Evolutionary conservation across 768 basidiomycete genomes (phyloP).

Genomic region (Lactifluus piperatus): DNA sequence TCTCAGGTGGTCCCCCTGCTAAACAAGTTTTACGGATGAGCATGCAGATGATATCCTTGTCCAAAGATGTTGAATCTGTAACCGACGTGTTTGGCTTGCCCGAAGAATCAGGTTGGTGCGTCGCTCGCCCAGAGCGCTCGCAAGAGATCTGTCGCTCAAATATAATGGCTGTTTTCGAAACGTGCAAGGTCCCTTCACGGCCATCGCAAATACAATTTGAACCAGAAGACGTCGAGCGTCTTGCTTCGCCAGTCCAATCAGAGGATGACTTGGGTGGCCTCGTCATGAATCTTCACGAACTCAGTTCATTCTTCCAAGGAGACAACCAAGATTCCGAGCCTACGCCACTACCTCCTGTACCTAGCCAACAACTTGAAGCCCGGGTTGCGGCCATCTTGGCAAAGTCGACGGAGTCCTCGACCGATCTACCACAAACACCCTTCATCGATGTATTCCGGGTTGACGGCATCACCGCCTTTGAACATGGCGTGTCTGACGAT

Average conservation of each 20-base stretch:
- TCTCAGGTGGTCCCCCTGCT: slow-evolving; percentile 67
- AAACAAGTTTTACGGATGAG: slow-evolving; percentile 90
- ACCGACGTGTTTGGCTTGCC: slow-evolving; percentile 78
- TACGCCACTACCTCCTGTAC: slow-evolving; percentile 29
- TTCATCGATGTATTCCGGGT: slow-evolving; percentile 71
- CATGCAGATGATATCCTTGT: slow-evolving; percentile 50
- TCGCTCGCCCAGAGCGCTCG: slow-evolving; percentile 55
- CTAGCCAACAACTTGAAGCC: slow-evolving; percentile 60
- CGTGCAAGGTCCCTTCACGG: slow-evolving; percentile 61
- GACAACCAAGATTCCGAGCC: slow-evolving; percentile 18
- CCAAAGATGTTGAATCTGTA: slow-evolving; percentile 41
- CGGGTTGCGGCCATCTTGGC: slow-evolving; percentile 77
- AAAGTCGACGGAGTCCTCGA: slow-evolving; percentile 53
- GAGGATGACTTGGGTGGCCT: slow-evolving; percentile 71
- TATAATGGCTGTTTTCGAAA: slow-evolving; percentile 78
- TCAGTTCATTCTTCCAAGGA: slow-evolving; percentile 66
- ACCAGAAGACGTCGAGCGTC: slow-evolving; percentile 43
- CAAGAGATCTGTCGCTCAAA: slow-evolving; percentile 64
- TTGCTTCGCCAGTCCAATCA: slow-evolving; percentile 17
- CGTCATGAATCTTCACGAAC: slow-evolving; percentile 67
- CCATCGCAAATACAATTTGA: slow-evolving; percentile 69
- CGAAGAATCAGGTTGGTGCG: slow-evolving; percentile 79
- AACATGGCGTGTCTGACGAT: slow-evolving; percentile 23
- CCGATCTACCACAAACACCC: slow-evolving; percentile 66
- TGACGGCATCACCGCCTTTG: slow-evolving; percentile 25